Evolutionary conservation across 306 rosid species (phyloP), one percentile per base, ranked within the genome.

Genomic region (Dalbergia cultrata): DNA sequence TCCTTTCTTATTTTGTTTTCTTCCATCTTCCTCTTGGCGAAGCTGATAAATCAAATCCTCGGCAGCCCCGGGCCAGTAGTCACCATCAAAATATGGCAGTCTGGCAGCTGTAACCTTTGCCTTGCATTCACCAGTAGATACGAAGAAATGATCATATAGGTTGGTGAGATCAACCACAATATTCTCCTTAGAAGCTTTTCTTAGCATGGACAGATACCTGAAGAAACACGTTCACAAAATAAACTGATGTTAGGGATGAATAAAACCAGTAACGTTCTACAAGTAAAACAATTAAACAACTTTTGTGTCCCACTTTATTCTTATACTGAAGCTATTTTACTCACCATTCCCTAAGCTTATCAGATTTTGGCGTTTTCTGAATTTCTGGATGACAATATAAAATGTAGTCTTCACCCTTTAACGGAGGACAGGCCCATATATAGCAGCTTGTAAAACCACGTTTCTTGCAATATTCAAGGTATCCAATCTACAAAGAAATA

Each of bases 51-150:
- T 96, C 78, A 96, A 85, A 88, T 96, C 98, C 90, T 96, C 98
- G 0, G 99, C 99, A 75, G 99, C 98, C 77, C 99, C 98, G 31
- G 99, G 98, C 99, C 98, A 96, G 82, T 96, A 96, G 70, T 96
- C 99, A 72, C 99, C 99, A 79, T 96, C 99, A 86, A 96, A 96
- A 85, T 96, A 96, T 56, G 99, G 99, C 67, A 96, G 89, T 80
- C 99, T 92, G 57, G 99, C 89, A 17, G 98, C 99, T 16, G 99
- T 96, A 45, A 96, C 98, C 89, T 92, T 93, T 41, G 98, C 92
- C 70, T 82, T 93, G 85, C 93, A 79, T 88, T 96, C 99, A 71
- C 94, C 93, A 69, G 87, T 87, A 73, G 90, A 86, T 68, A 90
- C 90, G 72, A 96, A 96, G 91, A 96, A 96, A 88, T 96, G 99